phyloP scores from a whole-genome alignment of 1,284 basidiomycete species.

The Ganoderma lucidum region DNA sequence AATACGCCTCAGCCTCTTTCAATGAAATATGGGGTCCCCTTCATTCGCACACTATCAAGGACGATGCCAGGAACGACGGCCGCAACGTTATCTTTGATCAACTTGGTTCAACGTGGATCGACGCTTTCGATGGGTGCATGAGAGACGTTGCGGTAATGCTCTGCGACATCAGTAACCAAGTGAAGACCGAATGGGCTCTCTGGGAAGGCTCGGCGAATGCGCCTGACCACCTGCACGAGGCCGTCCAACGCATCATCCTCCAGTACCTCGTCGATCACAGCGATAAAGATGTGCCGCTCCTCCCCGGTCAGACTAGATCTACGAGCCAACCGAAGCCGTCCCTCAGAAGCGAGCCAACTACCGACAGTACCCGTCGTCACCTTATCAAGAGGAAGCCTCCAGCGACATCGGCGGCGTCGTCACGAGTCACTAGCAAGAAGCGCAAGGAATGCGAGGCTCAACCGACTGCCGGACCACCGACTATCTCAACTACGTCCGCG shows the following conservation, averaged over 20 bases:
- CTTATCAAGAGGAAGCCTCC: too few species aligned
- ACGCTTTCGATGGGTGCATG: background rate
- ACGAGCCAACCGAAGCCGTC: too few species aligned
- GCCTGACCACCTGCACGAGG: slow-evolving; percentile 7
- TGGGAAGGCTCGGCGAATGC: background rate
- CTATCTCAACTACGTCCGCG: too few species aligned
- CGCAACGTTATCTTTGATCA: background rate
- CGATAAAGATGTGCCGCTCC: background rate
- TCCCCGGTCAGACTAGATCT: background rate
- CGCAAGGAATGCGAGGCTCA: too few species aligned
- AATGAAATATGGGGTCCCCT: background rate
- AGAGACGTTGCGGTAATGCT: background rate
- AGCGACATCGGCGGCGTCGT: too few species aligned
- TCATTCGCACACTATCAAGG: background rate
- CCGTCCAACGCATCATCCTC: slow-evolving; percentile 7
- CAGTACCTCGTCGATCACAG: slow-evolving; percentile 1
- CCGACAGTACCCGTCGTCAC: too few species aligned
- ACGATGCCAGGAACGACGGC: background rate
- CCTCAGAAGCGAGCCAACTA: too few species aligned
- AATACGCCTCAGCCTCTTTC: background rate
- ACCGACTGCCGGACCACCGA: too few species aligned
- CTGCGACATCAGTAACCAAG: background rate
- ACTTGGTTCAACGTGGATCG: background rate
- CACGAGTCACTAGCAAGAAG: too few species aligned
- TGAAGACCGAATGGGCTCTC: background rate